These are phyloP conservation scores for Russula ochroleuca DNA, from an alignment of 768 basidiomycete genomes.

Conservation along the genomic window DNA sequence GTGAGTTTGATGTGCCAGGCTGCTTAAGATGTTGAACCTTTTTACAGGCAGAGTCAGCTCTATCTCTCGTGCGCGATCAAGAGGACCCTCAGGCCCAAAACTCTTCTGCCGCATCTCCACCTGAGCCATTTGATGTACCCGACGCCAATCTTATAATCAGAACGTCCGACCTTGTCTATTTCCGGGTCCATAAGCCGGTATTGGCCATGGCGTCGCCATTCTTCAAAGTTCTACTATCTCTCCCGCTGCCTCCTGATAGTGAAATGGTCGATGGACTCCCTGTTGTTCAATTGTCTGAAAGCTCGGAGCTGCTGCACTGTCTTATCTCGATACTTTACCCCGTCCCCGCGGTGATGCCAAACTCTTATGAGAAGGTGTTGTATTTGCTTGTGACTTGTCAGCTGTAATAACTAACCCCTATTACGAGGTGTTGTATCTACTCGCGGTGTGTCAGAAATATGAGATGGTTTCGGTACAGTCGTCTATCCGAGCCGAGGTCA, in stretches of 20 bases:
- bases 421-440: too few relatives aligned
- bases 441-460: too few relatives aligned
- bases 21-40: background rate
- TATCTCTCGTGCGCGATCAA: background rate
- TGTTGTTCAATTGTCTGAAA: slow-evolving; percentile 6
- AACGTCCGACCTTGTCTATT: slow-evolving; percentile 10
- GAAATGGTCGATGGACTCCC: background rate
- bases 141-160: slow-evolving; percentile 7
- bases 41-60: slow-evolving; percentile 7
- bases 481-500: too few relatives aligned
- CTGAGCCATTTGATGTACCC: background rate
- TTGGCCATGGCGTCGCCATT: slow-evolving; percentile 12
- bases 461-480: too few relatives aligned
- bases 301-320: slow-evolving; percentile 1
- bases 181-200: slow-evolving; percentile 17
- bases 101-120: background rate
- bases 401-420: too few relatives aligned
- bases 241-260: slow-evolving; percentile 6
- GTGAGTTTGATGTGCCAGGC: background rate
- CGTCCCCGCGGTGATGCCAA: slow-evolving; percentile 1
- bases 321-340: slow-evolving; percentile 22
- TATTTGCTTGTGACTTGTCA: slow-evolving; percentile 21
- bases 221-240: slow-evolving; percentile 24
- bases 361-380: background rate
- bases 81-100: background rate